These are phyloP conservation scores for Aureobasidium namibiae DNA, from an alignment of 2,329 filamentous ascomycete species.

Conservation along the genomic window DNA sequence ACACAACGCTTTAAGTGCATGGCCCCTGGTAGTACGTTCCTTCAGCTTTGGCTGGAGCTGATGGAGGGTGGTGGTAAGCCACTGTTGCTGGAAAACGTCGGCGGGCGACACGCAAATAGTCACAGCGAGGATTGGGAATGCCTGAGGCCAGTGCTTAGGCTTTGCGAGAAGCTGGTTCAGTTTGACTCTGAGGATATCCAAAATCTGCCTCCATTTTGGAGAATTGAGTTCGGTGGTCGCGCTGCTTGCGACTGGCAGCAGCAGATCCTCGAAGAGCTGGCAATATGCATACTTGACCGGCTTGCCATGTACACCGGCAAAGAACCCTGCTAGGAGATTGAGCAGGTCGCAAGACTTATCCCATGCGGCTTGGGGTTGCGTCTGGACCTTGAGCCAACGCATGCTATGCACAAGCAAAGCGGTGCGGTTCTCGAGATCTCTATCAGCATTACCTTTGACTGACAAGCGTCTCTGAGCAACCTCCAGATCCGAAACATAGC, in stretches of 20 bases:
- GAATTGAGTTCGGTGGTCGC: conserved; percentile 69
- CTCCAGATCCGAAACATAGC: conserved; percentile 76
- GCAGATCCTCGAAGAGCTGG: conserved; percentile 75
- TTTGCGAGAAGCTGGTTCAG: conserved; percentile 81
- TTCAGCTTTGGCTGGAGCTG: conserved; percentile 74
- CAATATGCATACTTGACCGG: conserved; percentile 92
- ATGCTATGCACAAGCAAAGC: conserved; percentile 85
- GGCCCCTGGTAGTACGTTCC: conserved; percentile 67
- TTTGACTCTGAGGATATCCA: conserved; percentile 69
- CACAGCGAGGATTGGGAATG: conserved; percentile 80
- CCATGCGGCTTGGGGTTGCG: conserved; percentile 67
- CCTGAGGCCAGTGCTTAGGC: conserved; percentile 81
- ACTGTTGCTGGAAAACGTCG: conserved; percentile 76
- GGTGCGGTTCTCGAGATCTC: conserved; percentile 69
- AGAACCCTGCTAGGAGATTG: conserved; percentile 70
- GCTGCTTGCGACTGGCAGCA: conserved; percentile 79
- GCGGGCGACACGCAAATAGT: conserved; percentile 80
- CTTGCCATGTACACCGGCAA: conserved; percentile 76
- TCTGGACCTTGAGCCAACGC: conserved; percentile 75
- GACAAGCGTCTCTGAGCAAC: conserved; percentile 66
- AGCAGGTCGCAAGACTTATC: conserved; percentile 84
- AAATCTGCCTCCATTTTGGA: conserved; percentile 78
- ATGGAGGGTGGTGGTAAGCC: conserved; percentile 68
- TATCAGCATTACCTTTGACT: conserved; percentile 58
- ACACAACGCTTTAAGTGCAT: conserved; percentile 82